Percentiles rank a stretch among this genome's conserved stretches.
Evolutionary conservation across 495 filamentous ascomycete species (phyloP).

Genomic region (Schizothecium vesticola): DNA sequence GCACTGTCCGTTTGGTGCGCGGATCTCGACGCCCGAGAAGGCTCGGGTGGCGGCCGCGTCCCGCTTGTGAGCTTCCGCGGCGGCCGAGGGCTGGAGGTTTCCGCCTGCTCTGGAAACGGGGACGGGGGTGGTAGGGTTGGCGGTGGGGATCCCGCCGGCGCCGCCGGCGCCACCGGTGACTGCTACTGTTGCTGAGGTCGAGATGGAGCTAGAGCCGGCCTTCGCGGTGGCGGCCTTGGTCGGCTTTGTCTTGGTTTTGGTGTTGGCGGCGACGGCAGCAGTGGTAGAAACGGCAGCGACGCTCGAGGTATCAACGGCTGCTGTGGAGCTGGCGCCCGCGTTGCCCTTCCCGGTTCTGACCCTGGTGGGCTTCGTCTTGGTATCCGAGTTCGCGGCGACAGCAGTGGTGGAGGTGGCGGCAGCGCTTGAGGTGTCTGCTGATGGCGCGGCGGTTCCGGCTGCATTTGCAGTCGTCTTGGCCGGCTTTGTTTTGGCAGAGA

Average conservation of each 20-base stretch:
- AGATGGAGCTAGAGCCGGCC: background rate
- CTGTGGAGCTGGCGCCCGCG: background rate
- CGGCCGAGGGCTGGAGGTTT: constrained; percentile 43
- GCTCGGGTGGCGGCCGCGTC: constrained; percentile 45
- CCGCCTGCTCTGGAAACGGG: constrained; percentile 49
- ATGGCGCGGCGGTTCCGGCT: background rate
- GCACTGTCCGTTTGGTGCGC: constrained; percentile 45
- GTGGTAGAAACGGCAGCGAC: background rate
- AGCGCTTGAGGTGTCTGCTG: background rate
- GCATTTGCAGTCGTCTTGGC: background rate
- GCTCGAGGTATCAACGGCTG: background rate
- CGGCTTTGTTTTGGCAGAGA: background rate
- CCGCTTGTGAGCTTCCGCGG: constrained; percentile 40
- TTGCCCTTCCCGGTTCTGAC: background rate
- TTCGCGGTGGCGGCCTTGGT: background rate
- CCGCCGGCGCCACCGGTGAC: constrained; percentile 6
- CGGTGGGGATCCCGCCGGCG: constrained; percentile 21
- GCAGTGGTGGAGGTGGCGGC: background rate
- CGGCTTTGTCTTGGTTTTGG: background rate
- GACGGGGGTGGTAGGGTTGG: constrained; percentile 43
- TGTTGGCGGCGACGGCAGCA: background rate
- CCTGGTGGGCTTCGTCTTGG: background rate
- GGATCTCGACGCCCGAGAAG: constrained; percentile 42
- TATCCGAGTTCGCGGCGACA: background rate
- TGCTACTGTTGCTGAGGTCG: background rate